phyloP scores from a whole-genome alignment of 768 basidiomycete species.

The Leccinum ochraceum region DNA sequence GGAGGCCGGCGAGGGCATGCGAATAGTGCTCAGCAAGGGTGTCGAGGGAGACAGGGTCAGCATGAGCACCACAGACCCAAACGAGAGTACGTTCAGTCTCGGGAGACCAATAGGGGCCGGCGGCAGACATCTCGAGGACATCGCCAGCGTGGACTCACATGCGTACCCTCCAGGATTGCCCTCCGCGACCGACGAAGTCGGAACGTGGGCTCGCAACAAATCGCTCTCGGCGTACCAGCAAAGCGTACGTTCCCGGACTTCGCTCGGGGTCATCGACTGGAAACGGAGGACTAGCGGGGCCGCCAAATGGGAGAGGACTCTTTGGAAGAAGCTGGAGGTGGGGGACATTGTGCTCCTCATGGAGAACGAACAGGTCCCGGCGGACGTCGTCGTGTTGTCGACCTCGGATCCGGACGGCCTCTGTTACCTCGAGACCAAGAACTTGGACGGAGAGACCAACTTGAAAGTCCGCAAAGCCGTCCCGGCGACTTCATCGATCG shows the following conservation, averaged over 20 bases:
- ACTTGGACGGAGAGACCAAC: conserved; percentile 97
- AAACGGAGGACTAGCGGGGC: conserved; percentile 63
- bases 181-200: conserved; percentile 26
- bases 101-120: conserved; percentile 40
- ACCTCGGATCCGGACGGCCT: conserved; percentile 90
- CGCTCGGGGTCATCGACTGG: conserved; percentile 82
- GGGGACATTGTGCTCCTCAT: conserved; percentile 91
- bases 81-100: conserved; percentile 46
- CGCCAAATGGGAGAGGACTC: conserved; percentile 89
- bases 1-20: conserved; percentile 70
- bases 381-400: conserved; percentile 90
- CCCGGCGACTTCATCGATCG: conserved; percentile 71
- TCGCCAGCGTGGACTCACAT: conserved; percentile 66
- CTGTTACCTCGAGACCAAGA: conserved; percentile 98
- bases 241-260: conserved; percentile 55
- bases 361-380: conserved; percentile 96
- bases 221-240: conserved; percentile 53
- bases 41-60: conserved; percentile 38
- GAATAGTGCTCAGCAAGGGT: conserved; percentile 57
- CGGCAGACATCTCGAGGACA: conserved; percentile 61
- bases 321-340: conserved; percentile 99
- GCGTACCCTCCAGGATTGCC: conserved; percentile 57
- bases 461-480: conserved; percentile 83
- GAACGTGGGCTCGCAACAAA: conserved; percentile 38
- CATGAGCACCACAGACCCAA: conserved; percentile 45